Evolutionary conservation across 805 yeast genomes (phyloP), one percentile per base, ranked within the genome.

Genomic region (Starmerella scarabaei): DNA sequence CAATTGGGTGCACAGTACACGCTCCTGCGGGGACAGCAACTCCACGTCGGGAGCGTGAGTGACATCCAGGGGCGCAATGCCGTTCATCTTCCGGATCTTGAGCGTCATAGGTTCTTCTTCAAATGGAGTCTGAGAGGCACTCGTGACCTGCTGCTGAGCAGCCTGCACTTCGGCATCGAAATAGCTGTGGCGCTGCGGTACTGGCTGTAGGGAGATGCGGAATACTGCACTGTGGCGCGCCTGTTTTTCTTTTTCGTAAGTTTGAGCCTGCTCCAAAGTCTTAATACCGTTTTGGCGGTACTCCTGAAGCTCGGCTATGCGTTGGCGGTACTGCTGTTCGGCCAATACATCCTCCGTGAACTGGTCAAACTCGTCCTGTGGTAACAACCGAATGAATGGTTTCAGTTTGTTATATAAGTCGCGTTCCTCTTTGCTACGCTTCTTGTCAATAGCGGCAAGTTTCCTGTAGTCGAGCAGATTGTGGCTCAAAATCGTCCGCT

Each of bases 221-320:
- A 44, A 47, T 1, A 48, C 28, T 36, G 77, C 76, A 9, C 75
- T 72, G 27, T 72, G 63, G 40, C 93, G 69, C 28, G 72, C 69
- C 32, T 75, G 66, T 57, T 83, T 83, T 57, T 93, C 98, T 57
- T 83, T 80, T 56, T 91, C 98, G 57, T 75, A 91, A 57, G 77
- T 80, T 26, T 67, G 61, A 4, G 97, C 98, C 36, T 73, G 79
- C 45, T 86, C 95, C 32, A 83, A 51, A 0, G 83, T 74, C 3
- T 85, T 80, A 36, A 91, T 72, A 4, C 99, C 99, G 57, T 83
- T 79, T 36, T 77, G 71, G 47, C 99, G 72, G 84, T 94, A 93
- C 55, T 80, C 88, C 60, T 91, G 98, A 23, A 93, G 64, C 60
- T 85, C 95, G 38, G 79, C 80, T 36, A 91, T 85, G 47, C 93